Base-by-base conservation (phyloP, 192 early-diverging fungal species). In the Chytriomyces sp. region DNA sequence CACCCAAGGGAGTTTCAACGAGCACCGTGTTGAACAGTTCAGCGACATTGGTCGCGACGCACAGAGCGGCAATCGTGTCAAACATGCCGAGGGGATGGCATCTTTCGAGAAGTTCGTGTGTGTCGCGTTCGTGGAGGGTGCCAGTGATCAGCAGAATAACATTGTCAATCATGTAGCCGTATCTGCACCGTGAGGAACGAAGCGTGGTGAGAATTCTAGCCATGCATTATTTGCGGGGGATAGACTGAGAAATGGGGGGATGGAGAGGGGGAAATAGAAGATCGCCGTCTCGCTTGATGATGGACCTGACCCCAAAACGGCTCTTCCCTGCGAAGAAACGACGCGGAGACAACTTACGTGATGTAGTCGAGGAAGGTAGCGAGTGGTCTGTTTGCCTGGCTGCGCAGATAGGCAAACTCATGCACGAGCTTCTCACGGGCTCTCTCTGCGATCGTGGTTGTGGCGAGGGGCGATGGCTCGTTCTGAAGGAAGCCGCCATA, bases 111-210 rank as follows among this genome's bases (percentile, higher is more conserved):
- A 99, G 80, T 76, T 99, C 96, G 78, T 94, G 93, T 37, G 96
- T 97, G 83, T 99, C 96, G 64, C 96, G 90, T 77, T 98, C 93
- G 74, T 99, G 96, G 10, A 99, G 84, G 14, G 98, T 99, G 12
- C 98, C 98, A 1, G 95, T 98, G 68, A 99, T 97, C 39, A 99
- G 80, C 64, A 99, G 82, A 66, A 99, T 95, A 57, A 97, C 93
- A 83, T 99, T 99, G 81, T 99, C 98, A 74, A 99, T 99, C 98
- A 99, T 99, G 78, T 98, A 99, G 22, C 91, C 90, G 78, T 95
- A 95, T 26, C 93, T 84, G 63, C 12, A 54, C 41, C 52, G 14
- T 10, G 69, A 59, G 28, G 14, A 12, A 30, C 14, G 56, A 58
- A 58, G 14, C 56, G 39, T 7, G 52, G 44, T n/a, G 12, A 49